Percentiles rank a stretch among this genome's conserved stretches.
phyloP scores from a whole-genome alignment of 176 grass and related monocot genomes.

The Eragrostis nindensis region DNA sequence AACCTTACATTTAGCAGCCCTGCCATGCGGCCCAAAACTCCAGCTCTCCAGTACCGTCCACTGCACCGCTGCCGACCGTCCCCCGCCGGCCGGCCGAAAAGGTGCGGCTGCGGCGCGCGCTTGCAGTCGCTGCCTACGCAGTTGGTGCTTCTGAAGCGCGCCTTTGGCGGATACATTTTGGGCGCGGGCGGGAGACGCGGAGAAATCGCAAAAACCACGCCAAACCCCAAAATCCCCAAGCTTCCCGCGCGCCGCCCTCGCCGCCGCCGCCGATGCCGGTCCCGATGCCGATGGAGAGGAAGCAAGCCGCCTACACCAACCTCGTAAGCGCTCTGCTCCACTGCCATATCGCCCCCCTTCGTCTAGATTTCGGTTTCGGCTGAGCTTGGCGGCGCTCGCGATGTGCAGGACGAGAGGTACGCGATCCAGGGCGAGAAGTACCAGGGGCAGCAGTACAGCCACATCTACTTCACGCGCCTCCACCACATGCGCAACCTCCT shows the following conservation, averaged over 20 bases:
- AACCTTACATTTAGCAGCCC: too few species aligned
- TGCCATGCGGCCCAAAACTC: not conserved
- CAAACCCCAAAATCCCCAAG: not conserved
- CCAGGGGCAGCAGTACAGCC: constrained; percentile 94
- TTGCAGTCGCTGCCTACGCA: not conserved
- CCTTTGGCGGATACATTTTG: constrained; percentile 32
- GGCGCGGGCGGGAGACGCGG: constrained; percentile 38
- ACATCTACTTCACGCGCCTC: constrained; percentile 95
- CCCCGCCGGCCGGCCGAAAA: not conserved
- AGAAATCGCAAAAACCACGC: not conserved
- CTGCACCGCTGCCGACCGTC: not conserved
- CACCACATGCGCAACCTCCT: constrained; percentile 81
- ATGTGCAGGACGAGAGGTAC: constrained; percentile 80
- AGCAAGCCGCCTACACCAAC: constrained; percentile 74
- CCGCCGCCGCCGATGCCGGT: constrained; percentile 49
- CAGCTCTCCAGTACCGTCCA: not conserved
- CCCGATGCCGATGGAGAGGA: constrained; percentile 64
- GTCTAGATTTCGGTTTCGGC: not conserved
- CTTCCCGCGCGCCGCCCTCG: constrained; percentile 43
- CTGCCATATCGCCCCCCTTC: not conserved
- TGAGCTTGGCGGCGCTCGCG: not conserved
- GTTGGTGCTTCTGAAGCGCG: not conserved
- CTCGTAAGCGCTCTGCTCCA: constrained; percentile 45
- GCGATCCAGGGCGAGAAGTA: constrained; percentile 88
- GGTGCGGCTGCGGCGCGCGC: not conserved